Base-by-base conservation (phyloP, 2,329 filamentous ascomycete species). In the Xylariaceae sp. region DNA sequence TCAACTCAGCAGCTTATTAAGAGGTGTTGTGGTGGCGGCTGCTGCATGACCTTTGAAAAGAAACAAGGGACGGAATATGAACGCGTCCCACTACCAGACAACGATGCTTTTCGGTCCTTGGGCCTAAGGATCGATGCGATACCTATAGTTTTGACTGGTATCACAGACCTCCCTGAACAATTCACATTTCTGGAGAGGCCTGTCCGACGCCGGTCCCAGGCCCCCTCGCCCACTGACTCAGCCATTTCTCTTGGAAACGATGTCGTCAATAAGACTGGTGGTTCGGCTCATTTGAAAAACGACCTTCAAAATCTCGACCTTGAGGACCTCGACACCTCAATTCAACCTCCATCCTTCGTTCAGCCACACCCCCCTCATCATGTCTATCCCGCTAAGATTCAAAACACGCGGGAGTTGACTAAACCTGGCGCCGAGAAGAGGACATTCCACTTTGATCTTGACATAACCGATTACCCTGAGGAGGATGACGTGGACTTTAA, bases 381-480 rank as follows among this genome's bases (percentile, higher is more conserved):
- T 61, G 92, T 97, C 56, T 96, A 89, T 73, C 88, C 92, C 1
- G 92, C 93, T n/a, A 91, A 86, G 59, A 83, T 99, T 40, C 88
- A 91, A 73, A 86, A 86, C 64, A 84, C 91, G 2, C 87, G 94
- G 50, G 92, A 96, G 73, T 77, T 99, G 69, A 99, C 94, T 10
- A 88, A 85, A 69, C 79, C 84, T 20, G 93, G 93, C 18, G 94
- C 94, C 4, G 91, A 96, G 78, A 99, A 99, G 83, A 84, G 93
- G 56, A 99, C 94, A 0, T 96, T 93, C 72, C 94, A 99, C 73
- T 97, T 97, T 66, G 94, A 97, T 66, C 84, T 99, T 37, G 94
- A 99, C 66, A 88, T 99, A 43, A 97, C 93, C 42, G 88, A 96
- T 70, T 99, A 99, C 66, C 92, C 94, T 0, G 82, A 85, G 16